Conservation (phyloP, 768 basidiomycete genomes). For the Exidia glandulosa region DNA sequence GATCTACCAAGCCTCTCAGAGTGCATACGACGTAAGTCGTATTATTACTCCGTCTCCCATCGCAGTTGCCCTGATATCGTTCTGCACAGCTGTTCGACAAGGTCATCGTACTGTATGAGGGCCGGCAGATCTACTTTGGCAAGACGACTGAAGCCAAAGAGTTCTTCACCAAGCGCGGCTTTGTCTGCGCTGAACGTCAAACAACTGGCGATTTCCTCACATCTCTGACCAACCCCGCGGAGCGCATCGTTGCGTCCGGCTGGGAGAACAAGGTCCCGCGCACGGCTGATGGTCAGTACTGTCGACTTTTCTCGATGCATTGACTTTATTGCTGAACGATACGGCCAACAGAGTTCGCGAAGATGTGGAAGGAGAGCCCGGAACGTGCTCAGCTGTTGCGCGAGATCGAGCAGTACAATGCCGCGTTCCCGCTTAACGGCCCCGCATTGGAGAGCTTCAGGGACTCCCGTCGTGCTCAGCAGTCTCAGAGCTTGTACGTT, state of each 20-base stretch:
- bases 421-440: slow-evolving; percentile 18
- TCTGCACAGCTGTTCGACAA: slow-evolving; percentile 30
- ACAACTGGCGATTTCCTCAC: slow-evolving; percentile 39
- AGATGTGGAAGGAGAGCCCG: slow-evolving; percentile 24
- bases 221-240: slow-evolving; percentile 27
- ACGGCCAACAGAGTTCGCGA: slow-evolving; percentile 25
- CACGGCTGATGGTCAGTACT: slow-evolving; percentile 22
- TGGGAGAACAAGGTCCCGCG: slow-evolving; percentile 27
- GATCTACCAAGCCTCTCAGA: slow-evolving; percentile 33
- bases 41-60: too few relatives aligned
- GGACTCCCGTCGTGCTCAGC: slow-evolving; percentile 19
- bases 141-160: slow-evolving; percentile 25
- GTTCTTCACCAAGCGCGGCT: slow-evolving; percentile 37
- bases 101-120: slow-evolving; percentile 35
- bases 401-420: slow-evolving; percentile 24
- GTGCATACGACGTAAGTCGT: slow-evolving; percentile 26
- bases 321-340: neutral
- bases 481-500: slow-evolving; percentile 27
- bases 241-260: slow-evolving; percentile 25
- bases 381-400: slow-evolving; percentile 16
- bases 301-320: too few relatives aligned
- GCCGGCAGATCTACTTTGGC: slow-evolving; percentile 39
- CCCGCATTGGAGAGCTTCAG: slow-evolving; percentile 21
- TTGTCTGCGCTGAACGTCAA: slow-evolving; percentile 32
- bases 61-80: neutral